These are phyloP conservation scores for Leccinum subrobustum DNA, from an alignment of 1,284 basidiomycete genomes.

Conservation along the genomic window DNA sequence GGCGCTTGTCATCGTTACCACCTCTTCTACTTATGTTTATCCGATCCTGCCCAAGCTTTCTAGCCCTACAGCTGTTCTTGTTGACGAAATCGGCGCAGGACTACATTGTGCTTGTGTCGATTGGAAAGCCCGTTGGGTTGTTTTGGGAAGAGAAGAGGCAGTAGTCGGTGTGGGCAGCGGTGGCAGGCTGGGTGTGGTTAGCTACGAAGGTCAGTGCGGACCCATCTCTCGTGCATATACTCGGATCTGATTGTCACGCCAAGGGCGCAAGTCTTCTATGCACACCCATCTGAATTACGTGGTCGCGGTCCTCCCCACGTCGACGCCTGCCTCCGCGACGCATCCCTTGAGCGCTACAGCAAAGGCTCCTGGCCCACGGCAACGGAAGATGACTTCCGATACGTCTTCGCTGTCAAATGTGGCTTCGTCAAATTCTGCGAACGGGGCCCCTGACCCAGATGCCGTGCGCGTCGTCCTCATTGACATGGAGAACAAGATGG, in stretches of 20 bases:
- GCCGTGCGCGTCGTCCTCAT: slow-evolving; percentile 83
- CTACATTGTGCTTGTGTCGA: slow-evolving; percentile 86
- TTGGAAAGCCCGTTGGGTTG: slow-evolving; percentile 67
- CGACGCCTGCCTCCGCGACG: background rate
- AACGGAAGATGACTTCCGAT: slow-evolving; percentile 23
- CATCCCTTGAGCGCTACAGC: slow-evolving; percentile 44
- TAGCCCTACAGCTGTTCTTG: slow-evolving; percentile 61
- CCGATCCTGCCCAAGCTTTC: slow-evolving; percentile 63
- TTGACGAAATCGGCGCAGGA: slow-evolving; percentile 86
- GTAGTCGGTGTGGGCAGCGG: slow-evolving; percentile 86
- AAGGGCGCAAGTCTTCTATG: slow-evolving; percentile 70
- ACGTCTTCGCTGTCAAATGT: slow-evolving; percentile 40
- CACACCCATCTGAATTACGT: slow-evolving; percentile 79
- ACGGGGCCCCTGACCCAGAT: slow-evolving; percentile 49
- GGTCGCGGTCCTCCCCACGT: slow-evolving; percentile 78
- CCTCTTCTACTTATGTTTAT: slow-evolving; percentile 41
- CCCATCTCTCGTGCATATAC: background rate
- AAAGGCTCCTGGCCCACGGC: slow-evolving; percentile 15
- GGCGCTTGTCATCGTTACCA: slow-evolving; percentile 87
- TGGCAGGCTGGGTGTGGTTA: slow-evolving; percentile 83
- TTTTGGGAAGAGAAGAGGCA: slow-evolving; percentile 90
- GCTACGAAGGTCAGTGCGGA: slow-evolving; percentile 74
- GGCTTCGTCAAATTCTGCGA: slow-evolving; percentile 36
- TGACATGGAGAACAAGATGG: slow-evolving; percentile 91
- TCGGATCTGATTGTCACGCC: background rate